These are phyloP conservation scores for Tardiomyces digboiensis DNA, from an alignment of 1,139 yeast genomes.

Conservation along the genomic window DNA sequence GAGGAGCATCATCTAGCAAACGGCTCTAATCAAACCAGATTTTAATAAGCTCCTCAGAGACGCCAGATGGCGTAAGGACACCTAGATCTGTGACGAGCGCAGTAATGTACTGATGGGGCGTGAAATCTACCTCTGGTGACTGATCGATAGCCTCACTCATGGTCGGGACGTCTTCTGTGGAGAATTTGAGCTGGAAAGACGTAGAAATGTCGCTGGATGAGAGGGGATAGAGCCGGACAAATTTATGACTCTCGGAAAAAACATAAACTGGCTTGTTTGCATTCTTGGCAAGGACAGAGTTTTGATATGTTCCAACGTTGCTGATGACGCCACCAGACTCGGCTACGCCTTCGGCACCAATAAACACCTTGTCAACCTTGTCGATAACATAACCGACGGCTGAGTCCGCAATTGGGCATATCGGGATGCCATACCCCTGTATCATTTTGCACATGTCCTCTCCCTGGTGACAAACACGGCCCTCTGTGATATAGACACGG, in stretches of 20 bases:
- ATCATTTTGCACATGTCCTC: conserved; percentile 61
- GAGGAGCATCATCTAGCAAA: too few relatives aligned
- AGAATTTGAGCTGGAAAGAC: conserved; percentile 19
- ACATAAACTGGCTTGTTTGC: conserved; percentile 93
- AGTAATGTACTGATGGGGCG: conserved; percentile 93
- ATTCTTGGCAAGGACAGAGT: conserved; percentile 85
- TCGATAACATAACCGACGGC: conserved; percentile 93
- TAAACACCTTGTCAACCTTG: conserved; percentile 84
- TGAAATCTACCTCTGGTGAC: conserved; percentile 68
- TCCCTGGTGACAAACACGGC: conserved; percentile 83
- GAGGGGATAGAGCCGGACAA: conserved; percentile 91
- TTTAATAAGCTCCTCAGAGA: conserved; percentile 92
- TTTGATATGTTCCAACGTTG: conserved; percentile 91
- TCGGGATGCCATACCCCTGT: conserved; percentile 78
- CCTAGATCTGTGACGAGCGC: conserved; percentile 96
- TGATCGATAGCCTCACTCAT: conserved; percentile 14
- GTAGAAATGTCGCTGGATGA: conserved; percentile 71
- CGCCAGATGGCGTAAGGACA: conserved; percentile 94
- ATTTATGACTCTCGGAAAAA: conserved; percentile 90
- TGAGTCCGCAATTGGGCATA: conserved; percentile 80
- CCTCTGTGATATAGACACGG: conserved; percentile 87
- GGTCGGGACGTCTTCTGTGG: conserved; percentile 10
- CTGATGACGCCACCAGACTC: conserved; percentile 98
- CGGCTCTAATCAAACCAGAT: conserved; percentile 79
- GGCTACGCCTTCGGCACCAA: conserved; percentile 99